phyloP scores from a whole-genome alignment of 2,329 filamentous ascomycete genomes.

The Monilinia vaccinii-corymbosi region DNA sequence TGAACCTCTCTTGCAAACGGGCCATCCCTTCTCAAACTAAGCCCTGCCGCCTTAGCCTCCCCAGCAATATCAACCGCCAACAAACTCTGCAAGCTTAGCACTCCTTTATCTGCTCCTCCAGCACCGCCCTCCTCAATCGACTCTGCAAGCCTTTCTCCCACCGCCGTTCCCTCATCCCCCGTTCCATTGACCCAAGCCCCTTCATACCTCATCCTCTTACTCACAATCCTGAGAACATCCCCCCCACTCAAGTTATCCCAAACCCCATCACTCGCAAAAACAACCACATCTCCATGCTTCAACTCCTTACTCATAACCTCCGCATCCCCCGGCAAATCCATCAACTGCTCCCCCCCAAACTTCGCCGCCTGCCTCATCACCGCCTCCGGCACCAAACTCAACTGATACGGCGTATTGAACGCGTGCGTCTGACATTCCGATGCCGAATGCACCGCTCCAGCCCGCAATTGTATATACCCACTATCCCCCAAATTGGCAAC shows the following conservation, averaged over 20 bases:
- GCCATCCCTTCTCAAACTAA: slow-evolving; percentile 73
- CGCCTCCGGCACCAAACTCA: slow-evolving; percentile 75
- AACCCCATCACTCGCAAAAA: slow-evolving; percentile 90
- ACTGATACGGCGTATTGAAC: slow-evolving; percentile 95
- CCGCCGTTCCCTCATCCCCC: slow-evolving; percentile 47
- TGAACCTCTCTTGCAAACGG: slow-evolving; percentile 95
- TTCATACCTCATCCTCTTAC: slow-evolving; percentile 60
- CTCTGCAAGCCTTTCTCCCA: slow-evolving; percentile 48
- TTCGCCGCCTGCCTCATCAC: slow-evolving; percentile 71
- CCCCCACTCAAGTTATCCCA: slow-evolving; percentile 94
- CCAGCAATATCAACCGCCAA: slow-evolving; percentile 71
- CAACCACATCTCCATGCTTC: slow-evolving; percentile 83
- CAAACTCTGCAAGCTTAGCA: slow-evolving; percentile 57
- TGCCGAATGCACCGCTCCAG: slow-evolving; percentile 75
- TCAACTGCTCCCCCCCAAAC: slow-evolving; percentile 74
- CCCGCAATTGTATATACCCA: slow-evolving; percentile 77
- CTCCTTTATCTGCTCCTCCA: slow-evolving; percentile 19
- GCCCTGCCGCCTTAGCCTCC: slow-evolving; percentile 76
- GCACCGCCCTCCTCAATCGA: slow-evolving; percentile 42
- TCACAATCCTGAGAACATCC: slow-evolving; percentile 75
- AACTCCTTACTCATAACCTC: slow-evolving; percentile 68
- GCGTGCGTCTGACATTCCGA: slow-evolving; percentile 87
- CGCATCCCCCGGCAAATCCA: slow-evolving; percentile 77
- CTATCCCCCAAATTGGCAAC: slow-evolving; percentile 94
- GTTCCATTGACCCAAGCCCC: slow-evolving; percentile 65